phyloP scores from a whole-genome alignment of 192 early-diverging fungal genomes.

The Diversispora eburnea region DNA sequence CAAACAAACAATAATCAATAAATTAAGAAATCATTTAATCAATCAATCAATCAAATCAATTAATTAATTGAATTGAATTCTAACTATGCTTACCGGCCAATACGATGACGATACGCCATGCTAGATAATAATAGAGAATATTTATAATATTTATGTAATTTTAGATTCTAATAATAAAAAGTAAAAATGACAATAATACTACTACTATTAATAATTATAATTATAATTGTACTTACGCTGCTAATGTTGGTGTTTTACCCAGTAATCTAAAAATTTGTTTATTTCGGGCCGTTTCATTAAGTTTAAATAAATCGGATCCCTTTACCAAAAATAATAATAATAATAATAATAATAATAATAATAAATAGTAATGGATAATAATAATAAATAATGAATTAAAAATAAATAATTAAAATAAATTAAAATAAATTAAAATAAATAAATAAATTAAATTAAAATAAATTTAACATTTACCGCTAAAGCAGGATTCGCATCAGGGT shows the following conservation, averaged over 20 bases:
- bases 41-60: not conserved
- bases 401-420: not conserved
- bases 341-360: not conserved
- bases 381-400: not conserved
- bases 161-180: not conserved
- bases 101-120: slow-evolving; percentile 57
- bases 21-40: too few relatives aligned
- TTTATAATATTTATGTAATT: not conserved
- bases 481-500: slow-evolving; percentile 68
- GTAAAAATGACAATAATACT: too few relatives aligned
- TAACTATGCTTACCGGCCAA: slow-evolving; percentile 38
- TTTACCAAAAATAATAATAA: not conserved
- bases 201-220: too few relatives aligned
- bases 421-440: not conserved
- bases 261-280: slow-evolving; percentile 58
- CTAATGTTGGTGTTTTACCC: slow-evolving; percentile 63
- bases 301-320: slow-evolving; percentile 43
- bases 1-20: not conserved
- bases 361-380: not conserved
- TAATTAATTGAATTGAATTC: not conserved
- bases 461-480: slow-evolving; percentile 28
- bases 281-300: slow-evolving; percentile 38
- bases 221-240: slow-evolving; percentile 35
- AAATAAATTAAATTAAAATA: not conserved
- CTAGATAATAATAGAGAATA: not conserved